phyloP scores from a whole-genome alignment of 805 yeast genomes.

The Cyberlindnera veronae region DNA sequence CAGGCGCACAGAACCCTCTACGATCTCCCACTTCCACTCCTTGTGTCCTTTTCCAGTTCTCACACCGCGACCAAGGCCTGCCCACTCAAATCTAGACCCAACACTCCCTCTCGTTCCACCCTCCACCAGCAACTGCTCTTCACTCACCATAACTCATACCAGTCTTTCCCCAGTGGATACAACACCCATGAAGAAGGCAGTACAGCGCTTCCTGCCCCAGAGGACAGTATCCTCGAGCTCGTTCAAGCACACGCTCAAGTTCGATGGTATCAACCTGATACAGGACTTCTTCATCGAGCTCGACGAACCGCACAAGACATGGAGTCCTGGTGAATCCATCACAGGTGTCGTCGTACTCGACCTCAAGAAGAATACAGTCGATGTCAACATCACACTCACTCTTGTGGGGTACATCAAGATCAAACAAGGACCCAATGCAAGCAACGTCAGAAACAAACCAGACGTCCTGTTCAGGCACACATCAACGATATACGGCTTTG shows the following conservation, averaged over 20 bases:
- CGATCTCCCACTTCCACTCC: too few relatives aligned
- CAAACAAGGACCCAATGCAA: slow-evolving; percentile 45
- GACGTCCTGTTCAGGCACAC: slow-evolving; percentile 55
- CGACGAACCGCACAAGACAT: slow-evolving; percentile 70
- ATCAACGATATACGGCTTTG: slow-evolving; percentile 53
- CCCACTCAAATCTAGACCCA: too few relatives aligned
- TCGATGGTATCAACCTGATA: slow-evolving; percentile 35
- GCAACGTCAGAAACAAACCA: slow-evolving; percentile 50
- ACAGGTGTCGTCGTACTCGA: slow-evolving; percentile 59
- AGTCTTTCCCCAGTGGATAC: too few relatives aligned
- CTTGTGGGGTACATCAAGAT: slow-evolving; percentile 56
- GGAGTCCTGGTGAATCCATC: slow-evolving; percentile 78
- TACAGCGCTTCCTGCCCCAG: slow-evolving; percentile 25
- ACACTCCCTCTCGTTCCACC: too few relatives aligned
- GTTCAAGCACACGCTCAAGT: slow-evolving; percentile 23
- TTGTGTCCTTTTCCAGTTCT: too few relatives aligned
- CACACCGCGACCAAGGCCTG: too few relatives aligned
- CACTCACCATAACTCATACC: too few relatives aligned
- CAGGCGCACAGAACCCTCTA: too few relatives aligned
- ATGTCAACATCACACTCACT: slow-evolving; percentile 50
- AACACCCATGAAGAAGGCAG: slow-evolving; percentile 25
- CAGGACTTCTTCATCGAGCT: slow-evolving; percentile 67
- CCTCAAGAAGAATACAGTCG: slow-evolving; percentile 51
- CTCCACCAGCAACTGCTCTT: too few relatives aligned
- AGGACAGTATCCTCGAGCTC: slow-evolving; percentile 17